Base-by-base conservation (phyloP, 306 rosid species). In the Pachyrhizus erosus region DNA sequence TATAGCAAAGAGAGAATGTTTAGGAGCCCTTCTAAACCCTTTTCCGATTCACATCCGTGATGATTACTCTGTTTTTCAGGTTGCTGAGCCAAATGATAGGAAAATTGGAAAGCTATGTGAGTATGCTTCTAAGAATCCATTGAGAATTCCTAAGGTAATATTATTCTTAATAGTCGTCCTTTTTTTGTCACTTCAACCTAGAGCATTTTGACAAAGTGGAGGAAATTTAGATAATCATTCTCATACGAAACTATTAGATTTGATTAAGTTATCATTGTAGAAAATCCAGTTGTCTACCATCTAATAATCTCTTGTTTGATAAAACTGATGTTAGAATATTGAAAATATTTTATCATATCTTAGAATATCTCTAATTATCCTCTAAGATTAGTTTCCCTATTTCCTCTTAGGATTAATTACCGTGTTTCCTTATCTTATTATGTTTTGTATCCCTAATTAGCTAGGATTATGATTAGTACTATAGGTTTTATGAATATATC, bases 141-240 rank as follows among this genome's bases (percentile, higher is more conserved):
- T 87, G 83, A 84, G 90, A 84, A 87, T 87, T 87, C 90, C 90
- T 42, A 84, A 84, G 90, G 90, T 87, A 75, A 46, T 51, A n/a
- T 52, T 69, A 27, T 75, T 33, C 58, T 18, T 18, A 26, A 72
- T 57, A 68, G 27, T 77, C 42, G 65, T 27, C 58, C 45, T 34
- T 43, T 49, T 81, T 55, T 39, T 46, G 43, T 42, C 73, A 12
- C 23, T 80, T 80, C 62, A 72, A 84, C 37, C 45, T 76, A 57
- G 58, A 46, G 57, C 81, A 58, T 66, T 40, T 76, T 80, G 81
- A 10, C 34, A 55, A 27, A 70, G 43, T 58, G 75, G 66, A 55
- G 75, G 58, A 72, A 46, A 15, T 80, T 66, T 76, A 18, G 70
- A 75, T 51, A 57, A 71, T 70, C 39, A n/a, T 51, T 83, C 40